These are phyloP conservation scores for Kodamaea anthophila DNA, from an alignment of 1,139 yeast genomes.

Conservation along the genomic window DNA sequence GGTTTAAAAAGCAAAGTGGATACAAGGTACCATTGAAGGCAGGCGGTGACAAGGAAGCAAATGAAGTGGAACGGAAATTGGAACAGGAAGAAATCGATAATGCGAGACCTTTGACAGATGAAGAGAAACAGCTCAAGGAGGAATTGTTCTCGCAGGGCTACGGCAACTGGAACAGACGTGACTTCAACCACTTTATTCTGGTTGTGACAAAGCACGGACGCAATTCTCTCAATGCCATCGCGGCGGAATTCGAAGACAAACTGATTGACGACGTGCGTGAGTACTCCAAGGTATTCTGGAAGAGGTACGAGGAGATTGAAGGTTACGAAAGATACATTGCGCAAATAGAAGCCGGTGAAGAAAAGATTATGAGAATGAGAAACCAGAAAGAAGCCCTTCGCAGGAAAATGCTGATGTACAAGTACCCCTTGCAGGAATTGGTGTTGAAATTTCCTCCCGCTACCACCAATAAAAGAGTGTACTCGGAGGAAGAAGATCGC, in stretches of 20 bases:
- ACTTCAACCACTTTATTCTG: slow-evolving; percentile 60
- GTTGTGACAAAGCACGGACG: slow-evolving; percentile 64
- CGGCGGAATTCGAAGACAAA: slow-evolving; percentile 60
- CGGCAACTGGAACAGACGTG: slow-evolving; percentile 65
- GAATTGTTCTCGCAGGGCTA: slow-evolving; percentile 54
- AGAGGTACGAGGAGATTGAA: slow-evolving; percentile 55
- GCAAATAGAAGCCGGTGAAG: slow-evolving; percentile 75
- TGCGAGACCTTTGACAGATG: slow-evolving; percentile 62
- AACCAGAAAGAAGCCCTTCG: slow-evolving; percentile 64
- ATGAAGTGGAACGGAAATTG: slow-evolving; percentile 47
- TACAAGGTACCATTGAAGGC: slow-evolving; percentile 44
- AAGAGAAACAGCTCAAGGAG: slow-evolving; percentile 54
- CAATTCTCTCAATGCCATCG: slow-evolving; percentile 53
- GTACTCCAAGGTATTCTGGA: slow-evolving; percentile 67
- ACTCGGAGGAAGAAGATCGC: slow-evolving; percentile 70
- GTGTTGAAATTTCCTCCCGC: slow-evolving; percentile 58
- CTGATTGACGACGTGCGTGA: slow-evolving; percentile 61
- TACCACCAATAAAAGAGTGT: slow-evolving; percentile 48
- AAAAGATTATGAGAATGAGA: slow-evolving; percentile 50
- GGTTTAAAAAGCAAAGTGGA: slow-evolving; percentile 47
- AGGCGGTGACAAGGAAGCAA: slow-evolving; percentile 34
- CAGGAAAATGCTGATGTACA: slow-evolving; percentile 54
- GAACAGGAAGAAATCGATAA: slow-evolving; percentile 59
- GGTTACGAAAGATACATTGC: slow-evolving; percentile 64
- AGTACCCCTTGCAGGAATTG: slow-evolving; percentile 61